Base-by-base conservation (phyloP, 805 yeast genomes). In the Alloascoidea hylecoeti region DNA sequence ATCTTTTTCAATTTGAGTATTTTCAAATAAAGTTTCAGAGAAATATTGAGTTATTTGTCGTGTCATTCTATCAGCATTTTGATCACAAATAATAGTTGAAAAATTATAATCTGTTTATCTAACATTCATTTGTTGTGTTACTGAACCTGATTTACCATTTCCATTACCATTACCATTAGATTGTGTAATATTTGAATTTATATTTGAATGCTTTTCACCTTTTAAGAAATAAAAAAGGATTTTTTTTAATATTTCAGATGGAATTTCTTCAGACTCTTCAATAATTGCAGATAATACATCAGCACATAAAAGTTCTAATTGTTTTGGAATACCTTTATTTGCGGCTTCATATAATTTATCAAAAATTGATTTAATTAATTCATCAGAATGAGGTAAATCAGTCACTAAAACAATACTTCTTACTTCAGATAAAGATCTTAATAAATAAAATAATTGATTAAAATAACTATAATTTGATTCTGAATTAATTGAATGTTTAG, bases 11-110 rank as follows among this genome's bases (percentile, higher is more conserved):
- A 42, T 38, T 14, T 40, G 46, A 14, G 41, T 52, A 17, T 48
- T 49, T n/a, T 42, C 49, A 12, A 47, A 76, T 5, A 85, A 52
- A 42, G 75, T 64, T 48, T 85, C 95, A 0, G 94, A 77, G 44
- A 84, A 81, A 46, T 77, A 78, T 50, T 78, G 86, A 2, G 94
- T 79, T 23, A 83, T 62, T 43, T 74, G 73, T 44, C 94, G 68
- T 13, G 89, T 72, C 67, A 86, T 65, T 43, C 85, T 65, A 44
- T 81, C 94, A 1, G 75, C 54, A 46, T 82, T 81, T 1, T 72
- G 61, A 41, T 72, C 76, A 50, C 95, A 84, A 2, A 86, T 66
- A 12, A 70, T 62, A 28, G 78, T 51, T 4, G 86, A 73, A 46
- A 84, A 67, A 33, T 68, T 70, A 50, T 78, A 77, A 0, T 80